phyloP scores from a whole-genome alignment of 495 filamentous ascomycete genomes.

The Clavariopsis aquatica region DNA sequence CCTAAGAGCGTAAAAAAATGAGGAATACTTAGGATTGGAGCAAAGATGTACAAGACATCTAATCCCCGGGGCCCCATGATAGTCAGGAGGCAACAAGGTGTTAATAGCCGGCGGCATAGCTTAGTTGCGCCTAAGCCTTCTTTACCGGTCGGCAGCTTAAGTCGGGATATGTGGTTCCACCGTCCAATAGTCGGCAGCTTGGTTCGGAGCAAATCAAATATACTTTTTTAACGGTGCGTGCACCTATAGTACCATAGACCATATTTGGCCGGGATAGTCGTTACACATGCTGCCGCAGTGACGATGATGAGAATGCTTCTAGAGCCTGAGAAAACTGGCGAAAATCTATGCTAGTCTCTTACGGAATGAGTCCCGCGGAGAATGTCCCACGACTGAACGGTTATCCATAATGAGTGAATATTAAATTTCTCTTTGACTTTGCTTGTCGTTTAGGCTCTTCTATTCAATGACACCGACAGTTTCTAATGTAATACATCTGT shows the following conservation, averaged over 20 bases:
- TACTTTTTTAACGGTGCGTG: slow-evolving; percentile 1
- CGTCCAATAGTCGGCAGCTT: slow-evolving; percentile 7
- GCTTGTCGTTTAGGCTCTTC: background rate
- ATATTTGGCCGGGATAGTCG: background rate
- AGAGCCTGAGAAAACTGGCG: background rate
- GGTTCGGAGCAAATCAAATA: slow-evolving; percentile 15
- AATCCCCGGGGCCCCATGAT: background rate
- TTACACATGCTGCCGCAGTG: background rate
- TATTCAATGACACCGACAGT: background rate
- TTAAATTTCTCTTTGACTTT: slow-evolving; percentile 1
- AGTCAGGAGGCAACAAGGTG: slow-evolving; percentile 9
- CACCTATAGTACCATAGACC: background rate
- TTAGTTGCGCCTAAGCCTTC: slow-evolving; percentile 11
- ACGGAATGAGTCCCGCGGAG: background rate
- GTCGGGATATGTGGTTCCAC: slow-evolving; percentile 9
- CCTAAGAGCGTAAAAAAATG: slow-evolving; percentile 6
- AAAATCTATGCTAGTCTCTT: background rate
- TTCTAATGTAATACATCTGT: background rate
- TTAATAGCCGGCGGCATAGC: slow-evolving; percentile 15
- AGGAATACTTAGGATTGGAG: slow-evolving; percentile 12
- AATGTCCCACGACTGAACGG: background rate
- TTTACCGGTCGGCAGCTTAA: slow-evolving; percentile 15
- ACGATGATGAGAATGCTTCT: background rate
- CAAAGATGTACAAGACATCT: slow-evolving; percentile 3
- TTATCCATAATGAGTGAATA: slow-evolving; percentile 6